Percentiles rank a stretch among this genome's conserved stretches.
phyloP scores from a whole-genome alignment of 805 yeast species.

The Ogataea methylovora region DNA sequence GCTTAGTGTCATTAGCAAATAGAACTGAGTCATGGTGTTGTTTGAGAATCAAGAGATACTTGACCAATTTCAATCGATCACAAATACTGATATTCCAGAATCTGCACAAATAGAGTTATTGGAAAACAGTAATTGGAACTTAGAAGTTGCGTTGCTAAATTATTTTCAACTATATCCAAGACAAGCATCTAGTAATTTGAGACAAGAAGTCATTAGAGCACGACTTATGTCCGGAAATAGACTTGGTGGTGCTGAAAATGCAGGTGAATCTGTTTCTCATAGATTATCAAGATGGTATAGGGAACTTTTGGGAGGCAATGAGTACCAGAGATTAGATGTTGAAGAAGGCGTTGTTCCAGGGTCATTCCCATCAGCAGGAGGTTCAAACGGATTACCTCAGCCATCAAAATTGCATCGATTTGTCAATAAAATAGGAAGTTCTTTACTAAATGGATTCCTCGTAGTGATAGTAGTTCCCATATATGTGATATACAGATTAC shows the following conservation, averaged over 20 bases:
- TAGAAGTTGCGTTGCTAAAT: slow-evolving; percentile 17
- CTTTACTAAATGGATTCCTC: neutral
- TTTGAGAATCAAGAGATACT: slow-evolving; percentile 11
- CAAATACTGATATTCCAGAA: slow-evolving; percentile 8
- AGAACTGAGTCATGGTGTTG: neutral
- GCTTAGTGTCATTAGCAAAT: no score
- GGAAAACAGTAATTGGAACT: slow-evolving; percentile 17
- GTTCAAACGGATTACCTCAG: slow-evolving; percentile 8
- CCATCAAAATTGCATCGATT: slow-evolving; percentile 17
- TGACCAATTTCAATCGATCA: slow-evolving; percentile 12
- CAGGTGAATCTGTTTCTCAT: slow-evolving; percentile 4
- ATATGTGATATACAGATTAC: neutral
- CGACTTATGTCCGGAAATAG: slow-evolving; percentile 1
- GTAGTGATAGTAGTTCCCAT: neutral
- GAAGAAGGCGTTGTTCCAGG: neutral
- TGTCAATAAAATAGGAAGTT: slow-evolving; percentile 4
- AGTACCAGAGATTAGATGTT: neutral
- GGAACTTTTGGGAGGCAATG: slow-evolving; percentile 3
- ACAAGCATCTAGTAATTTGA: slow-evolving; percentile 7
- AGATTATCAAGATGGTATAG: slow-evolving; percentile 1
- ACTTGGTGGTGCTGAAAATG: slow-evolving; percentile 1
- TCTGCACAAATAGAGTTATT: slow-evolving; percentile 13
- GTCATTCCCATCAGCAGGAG: no score
- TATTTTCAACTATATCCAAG: slow-evolving; percentile 17
- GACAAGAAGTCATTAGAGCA: slow-evolving; percentile 4